Conservation (phyloP, 1,284 basidiomycete genomes). For the Ceratobasidium sp. region DNA sequence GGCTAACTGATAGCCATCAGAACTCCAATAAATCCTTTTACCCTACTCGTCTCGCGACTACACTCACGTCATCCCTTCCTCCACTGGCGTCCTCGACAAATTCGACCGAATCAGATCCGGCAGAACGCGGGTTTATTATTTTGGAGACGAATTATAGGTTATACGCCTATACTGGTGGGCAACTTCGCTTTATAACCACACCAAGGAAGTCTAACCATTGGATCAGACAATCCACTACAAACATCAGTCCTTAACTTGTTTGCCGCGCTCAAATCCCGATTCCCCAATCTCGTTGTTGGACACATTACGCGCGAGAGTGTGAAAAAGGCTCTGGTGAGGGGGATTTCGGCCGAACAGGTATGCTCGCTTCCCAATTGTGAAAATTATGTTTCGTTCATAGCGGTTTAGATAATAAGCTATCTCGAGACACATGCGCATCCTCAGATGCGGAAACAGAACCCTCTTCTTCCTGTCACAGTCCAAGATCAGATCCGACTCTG, state of each 20-base stretch:
- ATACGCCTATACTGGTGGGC: constrained; percentile 95
- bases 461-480: constrained; percentile 93
- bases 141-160: constrained; percentile 98
- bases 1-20: neutral
- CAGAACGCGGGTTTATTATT: constrained; percentile 91
- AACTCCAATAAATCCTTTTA: constrained; percentile 76
- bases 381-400: neutral
- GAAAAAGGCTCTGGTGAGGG: constrained; percentile 92
- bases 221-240: constrained; percentile 90
- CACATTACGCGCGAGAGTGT: constrained; percentile 96
- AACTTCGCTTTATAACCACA: neutral
- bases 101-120: constrained; percentile 65
- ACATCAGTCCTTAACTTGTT: constrained; percentile 97
- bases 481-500: constrained; percentile 98
- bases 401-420: constrained; percentile 90
- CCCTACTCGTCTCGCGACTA: constrained; percentile 96
- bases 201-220: neutral
- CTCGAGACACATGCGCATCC: constrained; percentile 95
- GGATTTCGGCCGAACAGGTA: constrained; percentile 97
- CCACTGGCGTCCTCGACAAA: constrained; percentile 71
- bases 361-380: constrained; percentile 50
- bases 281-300: constrained; percentile 96
- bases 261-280: constrained; percentile 91
- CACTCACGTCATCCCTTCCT: constrained; percentile 82
- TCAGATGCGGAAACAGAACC: constrained; percentile 97